Base-by-base conservation (phyloP, 176 grass and related monocot species). In the Triticum urartu region DNA sequence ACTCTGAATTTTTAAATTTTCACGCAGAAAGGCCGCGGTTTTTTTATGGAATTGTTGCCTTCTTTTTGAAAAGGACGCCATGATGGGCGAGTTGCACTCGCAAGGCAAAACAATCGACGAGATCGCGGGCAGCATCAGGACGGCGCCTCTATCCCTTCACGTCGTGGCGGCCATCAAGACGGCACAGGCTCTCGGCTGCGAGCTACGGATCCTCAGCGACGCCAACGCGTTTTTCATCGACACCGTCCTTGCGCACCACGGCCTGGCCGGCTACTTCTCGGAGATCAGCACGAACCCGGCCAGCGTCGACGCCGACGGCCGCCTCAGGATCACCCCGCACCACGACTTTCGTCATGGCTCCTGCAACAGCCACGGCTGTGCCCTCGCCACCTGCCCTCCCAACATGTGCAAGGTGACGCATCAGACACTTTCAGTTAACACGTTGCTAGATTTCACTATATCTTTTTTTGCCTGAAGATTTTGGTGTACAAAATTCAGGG, bases 371-470 rank as follows among this genome's bases (percentile, higher is more conserved):
- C 95, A 98, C 77, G 95, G 95, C 0, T 98, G 95, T 82, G 0
- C 64, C 11, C 83, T 98, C 77, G 47, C 72, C 30, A 90, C 89
- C 39, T 98, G 95, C 68, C 95, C 95, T 79, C 91, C 95, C 82
- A 98, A 98, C 78, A 95, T 98, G 95, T 98, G 95, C 91, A 98
- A 98, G 92, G 95, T 97, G 14, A 73, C 13, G 6, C 20, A 0
- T 15, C 66, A 73, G 18, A 18, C 15, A 33, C 26, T 58, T 1
- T 18, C 22, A 7, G 4, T 52, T 3, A 2, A 11, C 14, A 17
- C 33, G 1, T 9, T 42, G 40, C 11, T 47, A 45, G 12, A 48
- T 74, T 74, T 74, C 11, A 72, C 34, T 40, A 20, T 52, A 35
- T 17, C 14, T 4, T 47, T 52, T 52, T 52, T 17, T 17, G 13